Base-by-base conservation (phyloP, 306 rosid genomes). In the Glycyrrhiza uralensis region DNA sequence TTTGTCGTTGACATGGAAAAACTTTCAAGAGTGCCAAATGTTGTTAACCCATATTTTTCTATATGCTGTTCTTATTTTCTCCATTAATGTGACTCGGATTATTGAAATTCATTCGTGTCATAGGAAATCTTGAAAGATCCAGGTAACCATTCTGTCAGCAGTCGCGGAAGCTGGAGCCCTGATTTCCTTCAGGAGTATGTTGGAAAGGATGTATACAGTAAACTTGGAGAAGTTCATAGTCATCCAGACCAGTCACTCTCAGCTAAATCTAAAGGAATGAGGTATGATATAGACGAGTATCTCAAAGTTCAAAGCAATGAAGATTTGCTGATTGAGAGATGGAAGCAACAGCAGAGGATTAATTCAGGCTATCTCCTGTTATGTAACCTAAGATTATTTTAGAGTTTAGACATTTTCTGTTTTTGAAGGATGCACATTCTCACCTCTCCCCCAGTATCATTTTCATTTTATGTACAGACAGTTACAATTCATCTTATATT, bases 131-230 rank as follows among this genome's bases (percentile, higher is more conserved):
- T 7, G 26, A 84, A 75, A 33, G 86, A 84, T 66, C 88, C 22
- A 71, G 63, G 81, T 41, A 86, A 65, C 80, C 75, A 11, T 46
- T 85, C 96, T 13, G 85, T 67, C 38, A 89, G 96, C 75, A 91
- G 97, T 72, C 87, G 72, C 2, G 99, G 99, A 68, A 95, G 99
- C 79, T 95, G 96, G 92, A 89, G 96, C 83, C 96, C 93, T 1
- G 79, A 79, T 52, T 68, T 66, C 22, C 74, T 86, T 81, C 66
- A 83, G 19, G 81, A 67, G 69, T 87, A 82, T 33, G 38, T 83
- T 14, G 73, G 81, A 72, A 89, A 86, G 75, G 83, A 82, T 68
- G 15, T 71, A 28, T 80, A 68, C 44, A 78, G 65, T 24, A 82
- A 80, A 75, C 62, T 75, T 36, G 86, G 66, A 65, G 81, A 79